A percentile compares a stretch with the other conserved stretches of the same genome.
phyloP scores from a whole-genome alignment of 75 land plant species.

The Pseudotsuga menziesii region DNA sequence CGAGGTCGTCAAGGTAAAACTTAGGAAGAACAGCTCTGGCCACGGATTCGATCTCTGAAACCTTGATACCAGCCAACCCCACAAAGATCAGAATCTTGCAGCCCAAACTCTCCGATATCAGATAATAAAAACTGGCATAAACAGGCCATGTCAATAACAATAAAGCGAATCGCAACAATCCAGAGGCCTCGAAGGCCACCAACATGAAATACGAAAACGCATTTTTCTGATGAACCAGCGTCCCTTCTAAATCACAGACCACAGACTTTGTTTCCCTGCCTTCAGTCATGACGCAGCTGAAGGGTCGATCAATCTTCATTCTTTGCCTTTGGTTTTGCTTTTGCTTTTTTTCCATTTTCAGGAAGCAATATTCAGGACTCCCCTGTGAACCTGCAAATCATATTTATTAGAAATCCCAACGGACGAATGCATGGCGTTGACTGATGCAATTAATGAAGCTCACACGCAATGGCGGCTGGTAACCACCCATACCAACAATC shows the following conservation, averaged over 20 bases:
- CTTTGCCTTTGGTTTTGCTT: too few species aligned
- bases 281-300: not conserved
- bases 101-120: conserved; percentile 31
- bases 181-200: conserved; percentile 85
- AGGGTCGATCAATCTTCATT: too few species aligned
- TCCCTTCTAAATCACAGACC: conserved; percentile 71
- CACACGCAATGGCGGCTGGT: too few species aligned
- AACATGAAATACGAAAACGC: conserved; percentile 88
- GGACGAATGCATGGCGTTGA: too few species aligned
- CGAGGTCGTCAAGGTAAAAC: conserved; percentile 78
- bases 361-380: too few species aligned
- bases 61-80: conserved; percentile 48
- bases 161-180: conserved; percentile 55
- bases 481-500: too few species aligned
- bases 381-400: too few species aligned
- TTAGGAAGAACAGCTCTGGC: conserved; percentile 92
- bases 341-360: too few species aligned
- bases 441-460: too few species aligned
- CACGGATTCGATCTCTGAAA: conserved; percentile 65
- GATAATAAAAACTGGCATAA: conserved; percentile 31
- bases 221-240: conserved; percentile 41
- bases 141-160: conserved; percentile 69
- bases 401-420: too few species aligned
- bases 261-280: conserved; percentile 19
- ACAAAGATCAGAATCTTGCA: conserved; percentile 54